Evolutionary conservation across 1,139 yeast genomes (phyloP).

Genomic region (Yamadazyma diospyri): DNA sequence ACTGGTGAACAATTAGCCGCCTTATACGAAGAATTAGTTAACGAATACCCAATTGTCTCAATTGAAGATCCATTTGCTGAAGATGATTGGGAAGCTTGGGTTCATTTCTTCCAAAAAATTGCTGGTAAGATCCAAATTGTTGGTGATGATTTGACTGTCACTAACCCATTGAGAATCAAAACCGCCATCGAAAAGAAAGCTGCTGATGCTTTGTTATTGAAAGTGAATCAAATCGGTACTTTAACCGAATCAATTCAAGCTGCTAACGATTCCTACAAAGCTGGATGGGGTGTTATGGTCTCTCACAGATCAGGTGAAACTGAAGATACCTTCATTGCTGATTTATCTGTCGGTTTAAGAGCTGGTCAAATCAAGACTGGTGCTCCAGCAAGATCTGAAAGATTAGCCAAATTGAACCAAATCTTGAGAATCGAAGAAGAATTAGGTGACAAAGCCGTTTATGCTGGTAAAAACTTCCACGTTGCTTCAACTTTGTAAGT

Average conservation of each 20-base stretch:
- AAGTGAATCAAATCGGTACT: constrained; percentile 95
- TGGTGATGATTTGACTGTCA: constrained; percentile 96
- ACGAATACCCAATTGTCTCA: constrained; percentile 94
- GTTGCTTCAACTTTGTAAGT: constrained; percentile 29
- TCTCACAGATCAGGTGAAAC: constrained; percentile 99
- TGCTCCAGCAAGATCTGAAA: constrained; percentile 99
- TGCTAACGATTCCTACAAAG: constrained; percentile 84
- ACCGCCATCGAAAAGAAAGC: constrained; percentile 94
- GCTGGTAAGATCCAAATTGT: constrained; percentile 79
- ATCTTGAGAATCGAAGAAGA: constrained; percentile 96
- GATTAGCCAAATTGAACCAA: constrained; percentile 96
- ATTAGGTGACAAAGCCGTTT: constrained; percentile 91
- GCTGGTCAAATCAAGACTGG: constrained; percentile 98
- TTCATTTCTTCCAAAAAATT: constrained; percentile 69
- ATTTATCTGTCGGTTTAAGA: constrained; percentile 93
- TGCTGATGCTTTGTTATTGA: constrained; percentile 87
- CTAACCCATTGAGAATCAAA: constrained; percentile 91
- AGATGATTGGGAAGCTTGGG: constrained; percentile 99
- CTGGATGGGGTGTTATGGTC: constrained; percentile 98
- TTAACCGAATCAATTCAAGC: constrained; percentile 89
- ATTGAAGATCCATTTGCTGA: constrained; percentile 98
- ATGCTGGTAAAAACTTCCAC: constrained; percentile 90
- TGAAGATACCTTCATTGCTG: constrained; percentile 97
- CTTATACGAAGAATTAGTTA: constrained; percentile 71
- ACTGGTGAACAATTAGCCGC: constrained; percentile 82